Conservation (phyloP, 345 rosid genomes). For the Diplotaxis tenuifolia region DNA sequence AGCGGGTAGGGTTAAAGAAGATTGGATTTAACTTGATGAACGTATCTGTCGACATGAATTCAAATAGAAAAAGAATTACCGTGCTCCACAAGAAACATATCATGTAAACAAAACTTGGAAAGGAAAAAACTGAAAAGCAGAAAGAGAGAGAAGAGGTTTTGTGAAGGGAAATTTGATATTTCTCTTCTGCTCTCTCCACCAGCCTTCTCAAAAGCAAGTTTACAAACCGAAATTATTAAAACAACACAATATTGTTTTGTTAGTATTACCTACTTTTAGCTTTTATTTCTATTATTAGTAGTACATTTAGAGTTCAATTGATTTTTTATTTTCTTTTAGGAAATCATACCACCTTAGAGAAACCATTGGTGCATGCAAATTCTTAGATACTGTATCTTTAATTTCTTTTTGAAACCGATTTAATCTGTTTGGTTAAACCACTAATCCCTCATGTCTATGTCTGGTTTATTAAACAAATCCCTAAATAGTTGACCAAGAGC, state of each 20-base stretch:
- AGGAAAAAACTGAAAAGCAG: background rate
- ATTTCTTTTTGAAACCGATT: background rate
- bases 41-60: slow-evolving; percentile 17
- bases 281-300: no score
- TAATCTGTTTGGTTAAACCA: background rate
- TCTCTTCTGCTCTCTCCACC: no score
- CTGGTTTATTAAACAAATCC: background rate
- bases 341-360: no score
- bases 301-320: no score
- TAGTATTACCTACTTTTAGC: no score
- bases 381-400: no score
- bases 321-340: no score
- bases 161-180: background rate
- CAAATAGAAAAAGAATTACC: background rate
- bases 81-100: slow-evolving; percentile 26
- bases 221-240: no score
- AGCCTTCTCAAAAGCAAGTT: no score
- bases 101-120: background rate
- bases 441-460: background rate
- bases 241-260: no score
- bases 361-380: no score
- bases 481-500: slow-evolving; percentile 33
- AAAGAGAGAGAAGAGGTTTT: background rate
- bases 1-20: background rate
- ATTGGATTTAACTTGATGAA: slow-evolving; percentile 12